Conservation (phyloP, 176 grass and related monocot genomes). For the Tillandsia fasciculata region DNA sequence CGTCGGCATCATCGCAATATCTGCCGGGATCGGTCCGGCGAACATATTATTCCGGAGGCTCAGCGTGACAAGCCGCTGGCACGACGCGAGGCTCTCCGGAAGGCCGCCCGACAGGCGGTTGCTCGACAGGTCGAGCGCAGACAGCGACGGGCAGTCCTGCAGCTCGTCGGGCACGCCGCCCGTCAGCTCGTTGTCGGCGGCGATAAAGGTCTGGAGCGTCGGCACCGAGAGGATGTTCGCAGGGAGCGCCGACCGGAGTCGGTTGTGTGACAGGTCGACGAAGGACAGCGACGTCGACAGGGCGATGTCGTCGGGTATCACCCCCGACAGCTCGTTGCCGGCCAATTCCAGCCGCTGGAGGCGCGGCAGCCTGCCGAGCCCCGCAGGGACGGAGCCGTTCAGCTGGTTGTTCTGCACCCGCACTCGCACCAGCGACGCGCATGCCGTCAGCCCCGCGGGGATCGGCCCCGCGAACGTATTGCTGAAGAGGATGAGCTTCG, state of each 20-base stretch:
- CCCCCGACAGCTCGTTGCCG: slow-evolving; percentile 66
- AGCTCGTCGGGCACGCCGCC: slow-evolving; percentile 68
- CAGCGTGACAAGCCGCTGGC: slow-evolving; percentile 61
- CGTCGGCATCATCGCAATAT: slow-evolving; percentile 76
- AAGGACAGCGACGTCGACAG: slow-evolving; percentile 73
- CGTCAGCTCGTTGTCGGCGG: slow-evolving; percentile 69
- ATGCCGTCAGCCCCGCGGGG: slow-evolving; percentile 48
- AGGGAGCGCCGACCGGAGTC: slow-evolving; percentile 51
- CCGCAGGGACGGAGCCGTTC: slow-evolving; percentile 62
- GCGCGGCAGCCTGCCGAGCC: slow-evolving; percentile 45
- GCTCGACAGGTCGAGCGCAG: slow-evolving; percentile 73
- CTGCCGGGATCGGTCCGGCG: slow-evolving; percentile 49
- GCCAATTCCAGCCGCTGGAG: slow-evolving; percentile 75
- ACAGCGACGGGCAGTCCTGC: slow-evolving; percentile 52
- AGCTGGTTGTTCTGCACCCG: slow-evolving; percentile 83
- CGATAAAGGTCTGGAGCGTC: slow-evolving; percentile 67
- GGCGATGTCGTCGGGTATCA: slow-evolving; percentile 66
- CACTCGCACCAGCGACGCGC: slow-evolving; percentile 60
- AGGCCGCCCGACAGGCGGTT: slow-evolving; percentile 60
- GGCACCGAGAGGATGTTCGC: slow-evolving; percentile 62
- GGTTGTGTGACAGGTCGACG: slow-evolving; percentile 92
- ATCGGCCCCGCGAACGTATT: slow-evolving; percentile 76
- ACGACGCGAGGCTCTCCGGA: slow-evolving; percentile 64
- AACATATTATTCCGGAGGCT: slow-evolving; percentile 68
- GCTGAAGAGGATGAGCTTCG: slow-evolving; percentile 94